Conservation (phyloP, 1,284 basidiomycete species). For the Serendipita sp. region DNA sequence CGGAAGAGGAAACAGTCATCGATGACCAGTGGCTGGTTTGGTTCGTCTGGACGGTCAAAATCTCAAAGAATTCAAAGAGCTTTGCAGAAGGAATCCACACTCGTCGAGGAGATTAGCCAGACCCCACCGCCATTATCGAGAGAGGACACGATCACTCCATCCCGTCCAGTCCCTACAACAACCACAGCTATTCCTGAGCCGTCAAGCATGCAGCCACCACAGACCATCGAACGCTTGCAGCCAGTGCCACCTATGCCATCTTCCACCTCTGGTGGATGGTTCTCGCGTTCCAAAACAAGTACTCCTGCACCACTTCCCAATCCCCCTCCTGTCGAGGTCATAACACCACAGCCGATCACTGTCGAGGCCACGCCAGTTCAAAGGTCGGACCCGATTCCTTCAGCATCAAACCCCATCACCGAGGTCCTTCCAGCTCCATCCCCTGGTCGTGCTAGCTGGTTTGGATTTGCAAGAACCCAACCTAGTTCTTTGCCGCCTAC, state of each 20-base stretch:
- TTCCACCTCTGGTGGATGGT: neutral
- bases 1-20: neutral
- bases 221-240: too few species aligned
- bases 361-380: neutral
- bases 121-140: neutral
- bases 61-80: neutral
- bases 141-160: neutral
- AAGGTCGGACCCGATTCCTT: neutral
- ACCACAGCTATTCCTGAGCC: neutral
- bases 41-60: neutral
- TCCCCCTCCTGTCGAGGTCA: neutral
- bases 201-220: neutral
- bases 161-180: neutral
- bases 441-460: neutral
- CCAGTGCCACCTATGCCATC: neutral
- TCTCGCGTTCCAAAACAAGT: neutral
- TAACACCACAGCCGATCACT: neutral
- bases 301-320: neutral
- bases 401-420: neutral
- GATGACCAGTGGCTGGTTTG: slow-evolving; percentile 1
- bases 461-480: neutral
- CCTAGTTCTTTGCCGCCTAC: neutral
- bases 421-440: neutral
- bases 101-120: neutral
- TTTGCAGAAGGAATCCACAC: neutral